These are phyloP conservation scores for Triticum turgidum DNA, from an alignment of 176 grass and related monocot genomes.

Conservation along the genomic window DNA sequence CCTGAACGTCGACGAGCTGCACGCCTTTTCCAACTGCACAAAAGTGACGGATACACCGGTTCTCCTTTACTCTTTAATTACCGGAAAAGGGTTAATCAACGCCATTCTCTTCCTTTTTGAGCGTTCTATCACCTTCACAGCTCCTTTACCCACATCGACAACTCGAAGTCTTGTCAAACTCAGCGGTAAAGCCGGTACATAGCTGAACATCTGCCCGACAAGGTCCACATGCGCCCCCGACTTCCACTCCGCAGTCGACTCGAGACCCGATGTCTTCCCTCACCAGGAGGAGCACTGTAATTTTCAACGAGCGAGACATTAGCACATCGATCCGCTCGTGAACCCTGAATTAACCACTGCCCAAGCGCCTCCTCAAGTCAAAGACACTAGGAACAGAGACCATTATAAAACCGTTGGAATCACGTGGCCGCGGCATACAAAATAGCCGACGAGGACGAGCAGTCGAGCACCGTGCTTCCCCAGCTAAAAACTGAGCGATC, in stretches of 20 bases:
- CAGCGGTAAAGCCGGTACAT: not conserved
- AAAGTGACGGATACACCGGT: not conserved
- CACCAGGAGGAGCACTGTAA: not conserved
- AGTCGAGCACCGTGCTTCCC: not conserved
- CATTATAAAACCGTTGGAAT: conserved; percentile 1
- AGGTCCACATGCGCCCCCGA: not conserved
- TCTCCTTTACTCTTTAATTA: not conserved
- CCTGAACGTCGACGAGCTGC: not conserved
- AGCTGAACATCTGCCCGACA: not conserved
- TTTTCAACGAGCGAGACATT: not conserved
- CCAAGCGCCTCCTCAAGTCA: not conserved
- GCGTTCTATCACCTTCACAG: not conserved
- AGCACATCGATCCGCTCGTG: not conserved
- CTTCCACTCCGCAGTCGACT: not conserved
- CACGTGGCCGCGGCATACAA: conserved; percentile 24
- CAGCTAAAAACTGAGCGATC: not conserved
- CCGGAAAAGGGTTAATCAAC: not conserved
- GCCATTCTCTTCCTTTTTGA: not conserved
- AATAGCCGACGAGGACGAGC: conserved; percentile 5
- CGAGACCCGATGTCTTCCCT: not conserved
- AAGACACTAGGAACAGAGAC: conserved; percentile 19
- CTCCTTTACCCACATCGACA: not conserved
- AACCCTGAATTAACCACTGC: not conserved
- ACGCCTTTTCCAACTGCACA: not conserved
- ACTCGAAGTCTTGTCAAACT: not conserved